Evolutionary conservation across 768 basidiomycete genomes (phyloP).

Genomic region (Calocera cornea): DNA sequence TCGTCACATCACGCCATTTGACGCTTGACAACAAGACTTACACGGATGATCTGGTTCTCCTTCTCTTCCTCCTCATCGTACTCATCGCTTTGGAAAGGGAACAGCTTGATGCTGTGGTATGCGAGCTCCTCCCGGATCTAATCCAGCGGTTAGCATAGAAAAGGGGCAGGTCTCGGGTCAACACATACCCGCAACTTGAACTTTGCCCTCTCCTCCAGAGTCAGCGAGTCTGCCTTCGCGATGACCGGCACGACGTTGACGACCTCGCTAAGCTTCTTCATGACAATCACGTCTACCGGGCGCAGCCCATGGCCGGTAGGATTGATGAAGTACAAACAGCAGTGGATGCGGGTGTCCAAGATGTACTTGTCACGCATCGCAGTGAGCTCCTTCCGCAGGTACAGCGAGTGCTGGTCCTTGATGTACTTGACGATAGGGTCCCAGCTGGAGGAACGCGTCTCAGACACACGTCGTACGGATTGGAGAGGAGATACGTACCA

Average conservation of each 20-base stretch:
- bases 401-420: conserved; percentile 98
- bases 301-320: conserved; percentile 96
- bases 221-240: conserved; percentile 91
- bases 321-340: conserved; percentile 95
- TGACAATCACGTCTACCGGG: conserved; percentile 93
- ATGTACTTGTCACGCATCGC: conserved; percentile 98
- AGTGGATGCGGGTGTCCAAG: conserved; percentile 96
- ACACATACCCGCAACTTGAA: conserved; percentile 78
- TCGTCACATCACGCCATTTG: conserved; percentile 5
- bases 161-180: neutral
- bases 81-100: conserved; percentile 96
- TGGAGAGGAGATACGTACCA: conserved; percentile 43
- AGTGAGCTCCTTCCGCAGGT: conserved; percentile 95
- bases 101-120: conserved; percentile 83
- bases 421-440: conserved; percentile 98
- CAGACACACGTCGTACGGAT: neutral
- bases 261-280: conserved; percentile 97
- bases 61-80: conserved; percentile 83
- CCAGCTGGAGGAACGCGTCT: conserved; percentile 50
- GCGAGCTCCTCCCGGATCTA: conserved; percentile 88
- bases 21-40: conserved; percentile 28
- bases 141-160: conserved; percentile 11
- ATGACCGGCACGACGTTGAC: conserved; percentile 99
- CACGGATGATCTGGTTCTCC: conserved; percentile 80
- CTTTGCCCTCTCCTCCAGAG: conserved; percentile 75